Conservation (phyloP, 2,329 filamentous ascomycete genomes). For the Botryotinia globosa region DNA sequence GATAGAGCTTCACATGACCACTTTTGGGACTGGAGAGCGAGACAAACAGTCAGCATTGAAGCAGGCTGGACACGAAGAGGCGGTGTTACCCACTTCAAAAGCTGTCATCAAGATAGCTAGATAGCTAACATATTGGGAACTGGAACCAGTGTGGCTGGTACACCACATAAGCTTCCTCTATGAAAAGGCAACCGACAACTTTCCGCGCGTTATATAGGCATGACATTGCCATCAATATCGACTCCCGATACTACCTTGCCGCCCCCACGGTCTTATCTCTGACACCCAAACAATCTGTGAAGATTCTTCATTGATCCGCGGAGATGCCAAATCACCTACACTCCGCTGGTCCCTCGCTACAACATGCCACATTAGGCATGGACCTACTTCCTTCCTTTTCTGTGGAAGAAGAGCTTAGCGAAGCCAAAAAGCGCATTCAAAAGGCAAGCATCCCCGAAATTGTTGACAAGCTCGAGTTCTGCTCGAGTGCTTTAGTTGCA, state of each 20-base stretch:
- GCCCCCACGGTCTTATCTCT: background rate
- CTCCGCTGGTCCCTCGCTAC: too few species aligned
- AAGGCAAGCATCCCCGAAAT: constrained; percentile 38
- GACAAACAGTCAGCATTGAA: background rate
- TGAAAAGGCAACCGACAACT: too few species aligned
- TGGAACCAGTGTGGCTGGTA: too few species aligned
- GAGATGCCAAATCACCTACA: background rate
- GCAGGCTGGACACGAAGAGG: background rate
- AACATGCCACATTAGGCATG: background rate
- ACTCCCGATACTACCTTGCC: background rate
- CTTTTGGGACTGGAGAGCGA: too few species aligned
- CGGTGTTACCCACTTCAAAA: background rate
- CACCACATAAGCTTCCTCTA: too few species aligned
- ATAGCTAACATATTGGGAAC: background rate
- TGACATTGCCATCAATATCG: background rate
- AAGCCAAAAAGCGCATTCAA: constrained; percentile 47
- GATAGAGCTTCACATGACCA: too few species aligned
- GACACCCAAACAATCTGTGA: background rate
- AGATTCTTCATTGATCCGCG: background rate
- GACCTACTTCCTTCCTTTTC: too few species aligned
- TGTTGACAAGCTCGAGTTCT: constrained; percentile 28
- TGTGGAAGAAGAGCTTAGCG: constrained; percentile 43
- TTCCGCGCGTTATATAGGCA: too few species aligned
- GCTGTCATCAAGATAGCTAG: background rate
- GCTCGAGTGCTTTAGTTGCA: background rate